Evolutionary conservation across 2,329 filamentous ascomycete species (phyloP).

Genomic region (Beauveria brongniartii): DNA sequence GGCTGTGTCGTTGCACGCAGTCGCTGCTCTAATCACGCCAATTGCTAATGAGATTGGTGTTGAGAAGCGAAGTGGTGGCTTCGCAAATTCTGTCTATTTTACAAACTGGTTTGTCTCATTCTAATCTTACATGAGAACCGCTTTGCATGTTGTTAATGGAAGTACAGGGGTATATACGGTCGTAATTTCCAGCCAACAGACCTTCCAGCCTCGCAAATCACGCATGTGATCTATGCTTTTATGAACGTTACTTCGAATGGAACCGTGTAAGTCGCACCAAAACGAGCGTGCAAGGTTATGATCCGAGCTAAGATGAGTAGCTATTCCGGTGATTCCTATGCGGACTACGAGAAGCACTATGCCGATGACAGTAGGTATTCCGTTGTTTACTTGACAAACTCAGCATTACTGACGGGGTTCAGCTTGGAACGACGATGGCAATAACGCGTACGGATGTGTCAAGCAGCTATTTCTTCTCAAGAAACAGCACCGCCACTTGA

Average conservation of each 20-base stretch:
- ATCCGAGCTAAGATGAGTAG: slow-evolving; percentile 22
- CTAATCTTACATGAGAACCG: neutral
- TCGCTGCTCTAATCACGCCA: slow-evolving; percentile 17
- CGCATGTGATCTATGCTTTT: slow-evolving; percentile 74
- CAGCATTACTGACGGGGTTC: slow-evolving; percentile 17
- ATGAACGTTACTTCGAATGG: slow-evolving; percentile 66
- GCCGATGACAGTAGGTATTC: slow-evolving; percentile 48
- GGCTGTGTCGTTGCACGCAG: slow-evolving; percentile 19
- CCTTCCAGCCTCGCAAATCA: slow-evolving; percentile 61
- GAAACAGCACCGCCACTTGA: slow-evolving; percentile 67
- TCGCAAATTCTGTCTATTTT: slow-evolving; percentile 36
- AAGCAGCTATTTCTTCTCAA: slow-evolving; percentile 77
- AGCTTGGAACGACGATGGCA: slow-evolving; percentile 53
- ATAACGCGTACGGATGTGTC: slow-evolving; percentile 71
- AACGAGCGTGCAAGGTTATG: no score
- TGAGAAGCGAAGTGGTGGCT: slow-evolving; percentile 18
- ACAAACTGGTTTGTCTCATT: slow-evolving; percentile 37
- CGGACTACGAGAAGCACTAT: slow-evolving; percentile 68
- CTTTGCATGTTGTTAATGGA: neutral
- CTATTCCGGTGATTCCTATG: slow-evolving; percentile 58
- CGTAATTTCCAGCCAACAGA: slow-evolving; percentile 65
- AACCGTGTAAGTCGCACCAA: slow-evolving; percentile 49
- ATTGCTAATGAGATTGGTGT: slow-evolving; percentile 8
- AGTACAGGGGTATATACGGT: slow-evolving; percentile 59
- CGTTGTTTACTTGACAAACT: neutral